These are phyloP conservation scores for Tolypocladium tundrense DNA, from an alignment of 2,329 filamentous ascomycete species.

Conservation along the genomic window DNA sequence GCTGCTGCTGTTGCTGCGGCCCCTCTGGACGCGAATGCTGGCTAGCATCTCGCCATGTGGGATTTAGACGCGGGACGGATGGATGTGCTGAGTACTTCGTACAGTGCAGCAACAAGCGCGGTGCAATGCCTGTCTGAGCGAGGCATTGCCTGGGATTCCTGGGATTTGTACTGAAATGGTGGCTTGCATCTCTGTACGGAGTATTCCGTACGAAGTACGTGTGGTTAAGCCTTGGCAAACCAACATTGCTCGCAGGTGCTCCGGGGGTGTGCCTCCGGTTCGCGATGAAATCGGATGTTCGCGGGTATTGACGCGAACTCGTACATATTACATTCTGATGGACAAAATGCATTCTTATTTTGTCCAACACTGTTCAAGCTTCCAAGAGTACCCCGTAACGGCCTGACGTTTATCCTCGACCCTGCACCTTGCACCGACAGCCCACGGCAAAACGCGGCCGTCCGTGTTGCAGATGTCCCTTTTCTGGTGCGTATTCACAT, in stretches of 20 bases:
- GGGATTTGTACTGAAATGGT: neutral
- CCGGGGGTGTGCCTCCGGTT: neutral
- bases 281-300: neutral
- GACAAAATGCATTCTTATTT: neutral
- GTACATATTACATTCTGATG: neutral
- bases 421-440: neutral
- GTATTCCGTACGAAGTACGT: neutral
- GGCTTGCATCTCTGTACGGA: neutral
- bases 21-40: neutral
- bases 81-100: neutral
- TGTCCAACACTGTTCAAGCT: neutral
- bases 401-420: neutral
- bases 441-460: neutral
- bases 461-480: neutral
- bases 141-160: neutral
- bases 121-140: neutral
- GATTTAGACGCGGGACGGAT: neutral
- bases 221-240: neutral
- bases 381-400: neutral
- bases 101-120: neutral
- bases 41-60: neutral
- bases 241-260: neutral
- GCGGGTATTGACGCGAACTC: neutral
- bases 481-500: neutral
- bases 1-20: neutral